A percentile compares a stretch with the other conserved stretches of the same genome.
Evolutionary conservation across 306 rosid genomes (phyloP).

Genomic region (Acacia confusa): DNA sequence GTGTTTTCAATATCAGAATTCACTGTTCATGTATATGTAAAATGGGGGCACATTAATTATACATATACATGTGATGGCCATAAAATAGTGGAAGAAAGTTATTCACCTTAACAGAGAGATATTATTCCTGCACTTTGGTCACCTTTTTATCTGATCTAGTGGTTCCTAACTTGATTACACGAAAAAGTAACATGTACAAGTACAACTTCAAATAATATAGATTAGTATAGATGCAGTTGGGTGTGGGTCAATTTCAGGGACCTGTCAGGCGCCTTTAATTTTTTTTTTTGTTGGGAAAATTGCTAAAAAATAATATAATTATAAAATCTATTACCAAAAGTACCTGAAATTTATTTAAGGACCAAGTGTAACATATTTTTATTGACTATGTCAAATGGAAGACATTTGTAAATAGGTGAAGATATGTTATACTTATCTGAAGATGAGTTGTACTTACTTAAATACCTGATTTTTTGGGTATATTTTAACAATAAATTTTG

Average conservation of each 20-base stretch:
- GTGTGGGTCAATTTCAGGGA: slow-evolving; percentile 19
- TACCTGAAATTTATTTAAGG: too few species aligned
- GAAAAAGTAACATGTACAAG: slow-evolving; percentile 22
- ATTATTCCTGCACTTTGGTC: slow-evolving; percentile 18
- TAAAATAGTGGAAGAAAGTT: slow-evolving; percentile 14
- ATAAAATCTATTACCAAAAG: too few species aligned
- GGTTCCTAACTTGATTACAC: slow-evolving; percentile 6
- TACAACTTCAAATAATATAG: not conserved
- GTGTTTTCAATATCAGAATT: not conserved
- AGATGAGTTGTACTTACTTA: too few species aligned
- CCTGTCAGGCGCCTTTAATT: not conserved
- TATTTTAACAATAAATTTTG: too few species aligned
- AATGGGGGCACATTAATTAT: not conserved
- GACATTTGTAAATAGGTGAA: too few species aligned
- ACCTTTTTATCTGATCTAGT: slow-evolving; percentile 10
- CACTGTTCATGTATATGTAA: slow-evolving; percentile 3
- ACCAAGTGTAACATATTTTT: too few species aligned
- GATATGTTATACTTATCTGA: too few species aligned
- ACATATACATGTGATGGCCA: slow-evolving; percentile 15
- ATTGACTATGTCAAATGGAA: too few species aligned
- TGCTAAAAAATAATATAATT: too few species aligned
- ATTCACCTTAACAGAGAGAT: slow-evolving; percentile 21
- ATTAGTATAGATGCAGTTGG: slow-evolving; percentile 1
- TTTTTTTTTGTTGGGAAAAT: not conserved
- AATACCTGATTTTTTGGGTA: too few species aligned